Evolutionary conservation across 805 yeast genomes (phyloP), one percentile per base, ranked within the genome.

Genomic region (Maudiozyma turicensis): DNA sequence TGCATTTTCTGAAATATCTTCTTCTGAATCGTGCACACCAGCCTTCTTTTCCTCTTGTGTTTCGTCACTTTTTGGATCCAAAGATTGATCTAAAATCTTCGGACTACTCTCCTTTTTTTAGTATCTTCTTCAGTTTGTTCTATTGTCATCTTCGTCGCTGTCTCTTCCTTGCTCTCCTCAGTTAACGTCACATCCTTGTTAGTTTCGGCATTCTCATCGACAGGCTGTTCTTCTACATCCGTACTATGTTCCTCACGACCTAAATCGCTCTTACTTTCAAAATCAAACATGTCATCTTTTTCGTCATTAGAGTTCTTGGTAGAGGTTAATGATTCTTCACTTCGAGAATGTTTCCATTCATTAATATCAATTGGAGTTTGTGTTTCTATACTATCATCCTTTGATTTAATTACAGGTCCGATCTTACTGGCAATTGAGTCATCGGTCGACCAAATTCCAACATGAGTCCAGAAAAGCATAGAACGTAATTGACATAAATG

Each of bases 391-490:
- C 48, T 50, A 8, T 47, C 50, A 29, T 48, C 46, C 6, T 45
- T 45, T 20, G 46, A 40, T 6, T 47, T 45, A n/a, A 45, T 42
- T 8, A 52, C 13, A 6, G 70, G 70, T 2, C 61, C 63, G 11
- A 67, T 50, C 31, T 58, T 60, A 6, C 58, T 43, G 3, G 50
- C 45, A 10, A 60, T 46, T 5, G 64, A 46, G 50, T 61, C 64
- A 33, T 70, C 74, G 3, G 67, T 63, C 50, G 82, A 86, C 90
- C 91, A 85, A 32, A 81, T 74, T 6, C 97, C 97, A 26, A 83
- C 65, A 54, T 87, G 80, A 8, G 95, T 73, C 91, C 95, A 91
- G 67, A 84, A 86, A 54, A 90, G 72, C 60, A 84, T 82, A 40
- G 78, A 77, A 48, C 95, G 76, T 20, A 87, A 71, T 57, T 81